Conservation (phyloP, 768 basidiomycete genomes). For the Epithele typhae region DNA sequence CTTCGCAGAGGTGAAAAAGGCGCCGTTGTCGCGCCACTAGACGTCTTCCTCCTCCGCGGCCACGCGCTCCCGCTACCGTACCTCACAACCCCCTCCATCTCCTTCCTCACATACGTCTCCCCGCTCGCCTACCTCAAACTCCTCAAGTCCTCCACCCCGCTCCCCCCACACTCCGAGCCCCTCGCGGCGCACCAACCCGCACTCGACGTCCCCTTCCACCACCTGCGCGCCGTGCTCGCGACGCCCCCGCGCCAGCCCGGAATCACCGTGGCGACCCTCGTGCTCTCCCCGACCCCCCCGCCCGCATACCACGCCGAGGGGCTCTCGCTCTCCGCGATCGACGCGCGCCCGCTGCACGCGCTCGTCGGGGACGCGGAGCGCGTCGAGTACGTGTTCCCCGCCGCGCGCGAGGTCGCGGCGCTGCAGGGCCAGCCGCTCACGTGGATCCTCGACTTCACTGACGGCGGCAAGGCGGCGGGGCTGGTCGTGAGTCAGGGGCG, state of each 20-base stretch:
- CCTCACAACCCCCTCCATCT: slow-evolving; percentile 60
- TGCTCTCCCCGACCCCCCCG: slow-evolving; percentile 38
- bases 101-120: slow-evolving; percentile 69
- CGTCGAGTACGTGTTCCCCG: slow-evolving; percentile 49
- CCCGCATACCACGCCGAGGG: slow-evolving; percentile 28
- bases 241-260: slow-evolving; percentile 37
- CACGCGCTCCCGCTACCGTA: slow-evolving; percentile 74
- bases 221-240: slow-evolving; percentile 44
- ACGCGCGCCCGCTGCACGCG: slow-evolving; percentile 48
- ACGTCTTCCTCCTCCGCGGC: slow-evolving; percentile 63
- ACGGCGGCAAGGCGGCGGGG: slow-evolving; percentile 43
- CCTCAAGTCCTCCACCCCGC: slow-evolving; percentile 34
- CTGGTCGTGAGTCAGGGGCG: slow-evolving; percentile 70
- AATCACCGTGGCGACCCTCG: slow-evolving; percentile 50
- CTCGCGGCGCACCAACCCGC: slow-evolving; percentile 25
- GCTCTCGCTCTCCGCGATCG: slow-evolving; percentile 19
- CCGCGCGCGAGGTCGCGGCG: slow-evolving; percentile 23
- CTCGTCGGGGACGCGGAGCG: slow-evolving; percentile 41
- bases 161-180: slow-evolving; percentile 20
- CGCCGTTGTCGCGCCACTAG: slow-evolving; percentile 47
- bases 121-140: slow-evolving; percentile 66
- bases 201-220: slow-evolving; percentile 50
- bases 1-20: slow-evolving; percentile 17
- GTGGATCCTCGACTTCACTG: slow-evolving; percentile 76
- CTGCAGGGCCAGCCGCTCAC: slow-evolving; percentile 27